Conservation (phyloP, 2,329 filamentous ascomycete species). For the Monosporascus sp. region DNA sequence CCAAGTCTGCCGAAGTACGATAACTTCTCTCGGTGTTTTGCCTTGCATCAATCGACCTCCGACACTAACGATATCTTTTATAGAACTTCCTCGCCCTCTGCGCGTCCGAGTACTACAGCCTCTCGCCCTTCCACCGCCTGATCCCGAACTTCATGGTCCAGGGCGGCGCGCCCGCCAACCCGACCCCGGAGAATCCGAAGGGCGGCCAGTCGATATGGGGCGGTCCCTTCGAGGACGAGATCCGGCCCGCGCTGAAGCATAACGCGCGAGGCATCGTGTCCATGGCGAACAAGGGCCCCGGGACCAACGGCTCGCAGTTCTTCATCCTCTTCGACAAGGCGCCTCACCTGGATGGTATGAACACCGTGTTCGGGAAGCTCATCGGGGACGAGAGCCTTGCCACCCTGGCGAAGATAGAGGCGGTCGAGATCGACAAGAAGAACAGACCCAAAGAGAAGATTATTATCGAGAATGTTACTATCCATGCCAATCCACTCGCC, state of each 20-base stretch:
- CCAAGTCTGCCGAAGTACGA: constrained; percentile 78
- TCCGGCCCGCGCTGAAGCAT: constrained; percentile 64
- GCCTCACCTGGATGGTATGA: constrained; percentile 75
- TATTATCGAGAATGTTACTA: constrained; percentile 61
- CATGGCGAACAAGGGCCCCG: constrained; percentile 74
- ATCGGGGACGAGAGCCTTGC: constrained; percentile 58
- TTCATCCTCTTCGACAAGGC: constrained; percentile 75
- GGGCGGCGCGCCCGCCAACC: constrained; percentile 58
- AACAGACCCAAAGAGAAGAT: constrained; percentile 62
- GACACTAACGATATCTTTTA: constrained; percentile 5
- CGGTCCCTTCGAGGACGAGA: constrained; percentile 73
- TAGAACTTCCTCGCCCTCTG: constrained; percentile 86
- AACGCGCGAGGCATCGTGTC: constrained; percentile 64
- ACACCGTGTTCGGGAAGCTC: constrained; percentile 77
- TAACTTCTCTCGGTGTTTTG: background rate
- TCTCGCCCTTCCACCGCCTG: constrained; percentile 71
- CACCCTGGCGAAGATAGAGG: constrained; percentile 67
- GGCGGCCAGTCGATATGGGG: constrained; percentile 70
- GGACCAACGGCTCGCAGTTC: constrained; percentile 74
- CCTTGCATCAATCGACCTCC: background rate
- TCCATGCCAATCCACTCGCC: constrained; percentile 77
- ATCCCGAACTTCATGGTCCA: constrained; percentile 80
- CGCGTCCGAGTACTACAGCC: constrained; percentile 71
- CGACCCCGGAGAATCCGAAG: constrained; percentile 55
- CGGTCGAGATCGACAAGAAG: constrained; percentile 71